Evolutionary conservation across 169 alveolate species (phyloP).

Genomic region (Cryptosporidium baileyi): DNA sequence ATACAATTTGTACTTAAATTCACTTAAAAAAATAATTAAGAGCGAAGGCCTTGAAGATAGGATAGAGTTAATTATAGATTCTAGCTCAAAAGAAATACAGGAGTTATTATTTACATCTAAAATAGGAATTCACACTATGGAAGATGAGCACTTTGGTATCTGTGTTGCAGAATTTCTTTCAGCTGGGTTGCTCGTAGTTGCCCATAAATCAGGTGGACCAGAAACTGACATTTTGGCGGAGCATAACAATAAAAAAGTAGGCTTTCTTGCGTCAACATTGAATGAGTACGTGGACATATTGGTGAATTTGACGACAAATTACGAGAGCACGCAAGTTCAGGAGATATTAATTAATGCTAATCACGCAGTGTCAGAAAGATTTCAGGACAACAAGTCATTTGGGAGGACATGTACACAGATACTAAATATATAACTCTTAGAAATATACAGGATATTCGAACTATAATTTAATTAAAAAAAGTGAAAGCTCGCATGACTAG

Average conservation of each 20-base stretch:
- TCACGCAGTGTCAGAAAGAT: constrained; percentile 1
- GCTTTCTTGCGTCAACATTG: constrained; percentile 81
- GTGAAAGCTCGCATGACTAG: neutral
- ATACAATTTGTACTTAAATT: constrained; percentile 56
- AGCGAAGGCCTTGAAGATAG: constrained; percentile 70
- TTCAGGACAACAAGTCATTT: constrained; percentile 9
- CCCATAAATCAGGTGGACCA: constrained; percentile 92
- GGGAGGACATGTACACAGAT: constrained; percentile 42
- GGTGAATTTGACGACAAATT: neutral
- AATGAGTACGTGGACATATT: constrained; percentile 78
- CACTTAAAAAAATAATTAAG: constrained; percentile 64
- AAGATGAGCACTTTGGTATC: constrained; percentile 91
- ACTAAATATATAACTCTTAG: constrained; percentile 8
- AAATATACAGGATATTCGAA: neutral
- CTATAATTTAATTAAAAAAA: neutral
- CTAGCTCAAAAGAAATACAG: constrained; percentile 65
- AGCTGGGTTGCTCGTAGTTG: constrained; percentile 85
- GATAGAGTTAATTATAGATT: constrained; percentile 75
- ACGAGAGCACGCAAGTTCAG: neutral
- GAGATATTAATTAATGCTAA: neutral
- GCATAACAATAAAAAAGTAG: constrained; percentile 73
- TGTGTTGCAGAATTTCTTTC: constrained; percentile 90
- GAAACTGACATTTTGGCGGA: constrained; percentile 80
- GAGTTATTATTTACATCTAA: constrained; percentile 76
- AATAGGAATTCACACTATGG: constrained; percentile 91